A percentile compares a stretch with the other conserved stretches of the same genome.
phyloP scores from a whole-genome alignment of 768 basidiomycete genomes.

The Postia placenta region DNA sequence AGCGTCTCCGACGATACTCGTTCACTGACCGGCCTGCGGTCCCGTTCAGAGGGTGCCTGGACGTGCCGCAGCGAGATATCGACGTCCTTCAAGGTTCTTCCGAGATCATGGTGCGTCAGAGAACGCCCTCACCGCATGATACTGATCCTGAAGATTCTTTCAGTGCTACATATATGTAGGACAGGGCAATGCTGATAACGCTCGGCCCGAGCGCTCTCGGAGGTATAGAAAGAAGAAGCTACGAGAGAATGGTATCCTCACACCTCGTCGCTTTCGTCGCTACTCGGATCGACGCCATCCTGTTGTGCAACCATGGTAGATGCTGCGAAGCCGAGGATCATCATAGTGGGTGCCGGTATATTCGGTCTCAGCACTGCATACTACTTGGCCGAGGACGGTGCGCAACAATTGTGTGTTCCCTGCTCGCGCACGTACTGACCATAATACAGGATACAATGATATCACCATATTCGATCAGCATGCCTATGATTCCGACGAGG shows the following conservation, averaged over 20 bases:
- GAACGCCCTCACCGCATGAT: neutral
- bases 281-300: neutral
- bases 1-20: too few relatives aligned
- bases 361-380: constrained; percentile 4
- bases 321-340: constrained; percentile 1
- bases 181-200: neutral
- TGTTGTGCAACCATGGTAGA: neutral
- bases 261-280: neutral
- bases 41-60: too few relatives aligned
- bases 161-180: neutral
- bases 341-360: constrained; percentile 3
- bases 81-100: neutral
- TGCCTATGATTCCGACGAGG: constrained; percentile 1
- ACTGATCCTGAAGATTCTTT: neutral
- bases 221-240: neutral
- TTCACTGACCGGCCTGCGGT: too few relatives aligned
- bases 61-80: too few relatives aligned
- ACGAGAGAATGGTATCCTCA: neutral
- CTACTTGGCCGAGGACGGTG: constrained; percentile 4
- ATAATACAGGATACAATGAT: neutral
- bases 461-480: constrained; percentile 6
- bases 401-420: neutral
- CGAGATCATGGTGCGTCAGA: neutral
- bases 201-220: neutral
- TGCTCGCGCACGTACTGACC: neutral